These are phyloP conservation scores for Wickerhamiella cacticola DNA, from an alignment of 805 yeast species.

Conservation along the genomic window DNA sequence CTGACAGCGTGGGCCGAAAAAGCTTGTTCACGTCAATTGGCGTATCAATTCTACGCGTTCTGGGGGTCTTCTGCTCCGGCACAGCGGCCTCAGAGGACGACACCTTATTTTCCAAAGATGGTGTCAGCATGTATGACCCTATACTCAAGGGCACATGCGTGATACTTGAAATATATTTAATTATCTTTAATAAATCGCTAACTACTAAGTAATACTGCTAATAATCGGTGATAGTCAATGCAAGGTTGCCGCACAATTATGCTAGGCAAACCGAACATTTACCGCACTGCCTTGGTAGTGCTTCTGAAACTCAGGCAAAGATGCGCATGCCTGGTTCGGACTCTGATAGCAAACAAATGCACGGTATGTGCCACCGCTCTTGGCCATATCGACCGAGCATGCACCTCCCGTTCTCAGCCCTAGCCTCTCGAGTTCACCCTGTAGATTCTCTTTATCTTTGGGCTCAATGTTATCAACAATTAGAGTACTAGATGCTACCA, in stretches of 20 bases:
- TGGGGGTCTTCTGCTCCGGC: too few relatives aligned
- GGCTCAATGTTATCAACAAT: slow-evolving; percentile 2
- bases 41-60: too few relatives aligned
- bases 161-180: not conserved
- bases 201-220: not conserved
- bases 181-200: not conserved
- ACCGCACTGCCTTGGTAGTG: not conserved
- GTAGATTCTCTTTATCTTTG: slow-evolving; percentile 5
- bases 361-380: not conserved
- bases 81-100: too few relatives aligned
- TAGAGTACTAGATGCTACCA: slow-evolving; percentile 5
- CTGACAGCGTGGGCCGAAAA: too few relatives aligned
- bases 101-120: too few relatives aligned
- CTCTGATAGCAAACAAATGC: slow-evolving; percentile 7
- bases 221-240: not conserved
- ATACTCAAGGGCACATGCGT: too few relatives aligned
- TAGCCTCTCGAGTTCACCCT: not conserved
- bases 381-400: slow-evolving; percentile 7
- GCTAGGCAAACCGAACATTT: slow-evolving; percentile 8
- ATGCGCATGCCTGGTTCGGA: slow-evolving; percentile 3
- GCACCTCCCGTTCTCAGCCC: not conserved
- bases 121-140: too few relatives aligned
- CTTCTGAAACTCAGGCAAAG: not conserved
- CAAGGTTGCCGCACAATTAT: not conserved
- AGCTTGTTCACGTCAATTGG: too few relatives aligned